phyloP scores from a whole-genome alignment of 352 stramenopile species.

The Globisporangium splendens region DNA sequence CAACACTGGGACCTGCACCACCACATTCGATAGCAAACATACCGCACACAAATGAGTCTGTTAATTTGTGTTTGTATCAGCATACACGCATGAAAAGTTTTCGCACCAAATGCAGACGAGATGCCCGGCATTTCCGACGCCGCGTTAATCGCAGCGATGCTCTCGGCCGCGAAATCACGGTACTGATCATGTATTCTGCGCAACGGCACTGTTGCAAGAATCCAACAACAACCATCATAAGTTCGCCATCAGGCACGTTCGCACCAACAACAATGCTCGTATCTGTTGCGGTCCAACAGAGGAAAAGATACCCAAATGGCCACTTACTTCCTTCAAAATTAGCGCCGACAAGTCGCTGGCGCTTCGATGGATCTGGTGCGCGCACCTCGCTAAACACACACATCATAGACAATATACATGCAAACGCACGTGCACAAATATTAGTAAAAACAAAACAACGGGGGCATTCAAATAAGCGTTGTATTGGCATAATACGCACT shows the following conservation, averaged over 20 bases:
- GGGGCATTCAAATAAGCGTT: background rate
- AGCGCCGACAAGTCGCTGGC: constrained; percentile 70
- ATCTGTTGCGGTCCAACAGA: background rate
- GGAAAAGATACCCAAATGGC: background rate
- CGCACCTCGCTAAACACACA: constrained; percentile 49
- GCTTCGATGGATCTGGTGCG: constrained; percentile 76
- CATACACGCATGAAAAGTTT: background rate
- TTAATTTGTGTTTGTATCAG: background rate
- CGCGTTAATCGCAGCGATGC: constrained; percentile 68
- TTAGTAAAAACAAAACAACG: constrained; percentile 4
- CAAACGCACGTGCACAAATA: background rate
- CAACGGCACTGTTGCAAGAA: constrained; percentile 28
- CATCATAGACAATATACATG: background rate
- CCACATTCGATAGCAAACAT: background rate
- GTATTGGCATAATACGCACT: constrained; percentile 16
- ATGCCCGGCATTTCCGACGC: constrained; percentile 25
- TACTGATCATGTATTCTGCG: constrained; percentile 66
- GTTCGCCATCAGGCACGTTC: background rate
- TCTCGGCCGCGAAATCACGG: constrained; percentile 80
- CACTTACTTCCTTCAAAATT: constrained; percentile 37
- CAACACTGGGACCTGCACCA: constrained; percentile 10
- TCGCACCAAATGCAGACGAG: constrained; percentile 40
- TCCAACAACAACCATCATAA: background rate
- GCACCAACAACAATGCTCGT: constrained; percentile 3
- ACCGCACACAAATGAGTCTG: background rate